phyloP scores from a whole-genome alignment of 2,329 filamentous ascomycete species.

The Calonectria leucothoes region DNA sequence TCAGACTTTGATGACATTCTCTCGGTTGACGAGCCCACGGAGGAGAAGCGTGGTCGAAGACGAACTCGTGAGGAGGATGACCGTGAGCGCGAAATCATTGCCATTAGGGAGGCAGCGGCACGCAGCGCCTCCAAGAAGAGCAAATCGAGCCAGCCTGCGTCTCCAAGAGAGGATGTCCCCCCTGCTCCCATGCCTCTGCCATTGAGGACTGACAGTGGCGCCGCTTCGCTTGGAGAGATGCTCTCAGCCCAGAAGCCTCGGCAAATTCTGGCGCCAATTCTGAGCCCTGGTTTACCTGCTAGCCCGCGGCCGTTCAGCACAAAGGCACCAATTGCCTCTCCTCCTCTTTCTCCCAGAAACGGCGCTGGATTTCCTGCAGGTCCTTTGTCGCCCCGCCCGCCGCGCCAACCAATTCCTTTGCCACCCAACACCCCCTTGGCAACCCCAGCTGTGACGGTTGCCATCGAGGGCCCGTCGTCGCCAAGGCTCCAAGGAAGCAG shows the following conservation, averaged over 20 bases:
- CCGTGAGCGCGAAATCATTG: conserved; percentile 76
- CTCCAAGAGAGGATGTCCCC: conserved; percentile 47
- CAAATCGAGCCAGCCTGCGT: conserved; percentile 55
- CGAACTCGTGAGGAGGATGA: conserved; percentile 93
- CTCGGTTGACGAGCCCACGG: conserved; percentile 73
- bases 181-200: conserved; percentile 50
- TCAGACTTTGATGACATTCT: conserved; percentile 87
- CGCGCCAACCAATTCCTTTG: conserved; percentile 78
- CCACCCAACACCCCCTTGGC: conserved; percentile 76
- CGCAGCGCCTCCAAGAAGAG: conserved; percentile 81
- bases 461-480: conserved; percentile 27
- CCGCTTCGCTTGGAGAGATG: conserved; percentile 65
- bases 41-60: conserved; percentile 76
- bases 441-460: conserved; percentile 52
- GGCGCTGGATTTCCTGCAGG: conserved; percentile 57
- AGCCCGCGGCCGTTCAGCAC: conserved; percentile 71
- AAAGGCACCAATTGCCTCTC: conserved; percentile 64
- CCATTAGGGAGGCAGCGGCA: conserved; percentile 73
- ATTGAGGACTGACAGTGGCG: conserved; percentile 52
- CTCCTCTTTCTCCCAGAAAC: conserved; percentile 75
- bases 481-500: conserved; percentile 22
- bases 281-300: conserved; percentile 70
- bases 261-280: conserved; percentile 55
- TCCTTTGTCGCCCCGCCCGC: conserved; percentile 78
- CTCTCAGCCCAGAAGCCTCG: conserved; percentile 53